These are phyloP conservation scores for Waitea zeae DNA, from an alignment of 1,284 basidiomycete species.

Conservation along the genomic window DNA sequence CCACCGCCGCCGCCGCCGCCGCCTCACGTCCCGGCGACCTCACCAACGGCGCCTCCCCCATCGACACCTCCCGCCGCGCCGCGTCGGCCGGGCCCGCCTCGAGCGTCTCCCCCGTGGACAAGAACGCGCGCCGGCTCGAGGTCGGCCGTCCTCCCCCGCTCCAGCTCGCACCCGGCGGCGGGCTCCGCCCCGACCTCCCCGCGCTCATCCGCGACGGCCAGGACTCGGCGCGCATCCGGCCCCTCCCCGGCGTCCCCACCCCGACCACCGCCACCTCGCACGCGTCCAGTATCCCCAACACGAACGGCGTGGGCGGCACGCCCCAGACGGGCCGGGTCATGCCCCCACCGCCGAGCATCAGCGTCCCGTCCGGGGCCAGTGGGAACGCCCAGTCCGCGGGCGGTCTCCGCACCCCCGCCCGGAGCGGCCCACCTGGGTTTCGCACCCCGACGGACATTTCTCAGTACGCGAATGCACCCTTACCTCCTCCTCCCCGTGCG, in stretches of 20 bases:
- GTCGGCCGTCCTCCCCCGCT: conserved; percentile 48
- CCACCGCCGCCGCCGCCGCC: neutral
- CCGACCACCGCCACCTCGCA: conserved; percentile 15
- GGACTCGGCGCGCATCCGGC: conserved; percentile 12
- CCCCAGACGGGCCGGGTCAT: no score
- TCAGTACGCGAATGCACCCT: conserved; percentile 5
- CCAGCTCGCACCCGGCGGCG: conserved; percentile 30
- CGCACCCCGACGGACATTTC: neutral
- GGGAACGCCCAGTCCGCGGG: no score
- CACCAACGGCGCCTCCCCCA: conserved; percentile 11
- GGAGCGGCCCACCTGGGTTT: no score
- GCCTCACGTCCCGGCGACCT: conserved; percentile 8
- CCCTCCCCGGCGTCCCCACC: conserved; percentile 25
- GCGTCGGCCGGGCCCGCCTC: no score
- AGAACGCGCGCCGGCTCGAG: conserved; percentile 22
- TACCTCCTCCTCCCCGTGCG: conserved; percentile 23
- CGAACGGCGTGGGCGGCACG: no score
- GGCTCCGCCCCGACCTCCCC: conserved; percentile 36
- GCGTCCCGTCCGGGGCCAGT: conserved; percentile 1
- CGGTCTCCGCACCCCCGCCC: neutral
- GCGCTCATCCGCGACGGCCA: conserved; percentile 43
- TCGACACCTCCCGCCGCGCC: conserved; percentile 7
- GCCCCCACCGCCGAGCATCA: conserved; percentile 3
- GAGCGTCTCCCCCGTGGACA: no score
- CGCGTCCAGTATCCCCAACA: conserved; percentile 14